These are phyloP conservation scores for Rhodosporidiobolus sp. DNA, from an alignment of 768 basidiomycete genomes.

Conservation along the genomic window DNA sequence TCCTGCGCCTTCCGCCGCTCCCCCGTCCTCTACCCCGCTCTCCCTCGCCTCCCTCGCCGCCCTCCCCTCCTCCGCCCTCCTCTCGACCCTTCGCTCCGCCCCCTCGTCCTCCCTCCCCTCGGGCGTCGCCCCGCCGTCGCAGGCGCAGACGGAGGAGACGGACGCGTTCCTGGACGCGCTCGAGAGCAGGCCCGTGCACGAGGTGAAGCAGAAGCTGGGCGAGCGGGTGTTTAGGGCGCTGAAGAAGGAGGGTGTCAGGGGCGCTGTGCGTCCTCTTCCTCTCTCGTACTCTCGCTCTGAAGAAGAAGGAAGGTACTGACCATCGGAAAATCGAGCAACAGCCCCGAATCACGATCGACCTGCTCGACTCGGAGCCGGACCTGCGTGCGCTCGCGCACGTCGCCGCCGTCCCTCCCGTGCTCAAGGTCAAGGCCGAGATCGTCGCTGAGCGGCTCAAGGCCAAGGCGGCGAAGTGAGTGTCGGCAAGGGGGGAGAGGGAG, in stretches of 20 bases:
- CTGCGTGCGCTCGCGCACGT: slow-evolving; percentile 76
- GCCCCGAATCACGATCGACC: slow-evolving; percentile 78
- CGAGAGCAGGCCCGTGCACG: slow-evolving; percentile 56
- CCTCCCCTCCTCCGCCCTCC: slow-evolving; percentile 71
- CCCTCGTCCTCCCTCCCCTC: slow-evolving; percentile 41
- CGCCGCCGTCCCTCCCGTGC: slow-evolving; percentile 74
- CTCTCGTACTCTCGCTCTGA: too few species aligned
- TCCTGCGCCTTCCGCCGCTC: neutral
- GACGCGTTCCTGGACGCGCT: slow-evolving; percentile 67
- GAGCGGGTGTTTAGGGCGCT: slow-evolving; percentile 46
- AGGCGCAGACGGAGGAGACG: slow-evolving; percentile 54
- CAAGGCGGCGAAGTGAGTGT: neutral
- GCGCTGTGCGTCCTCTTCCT: slow-evolving; percentile 53
- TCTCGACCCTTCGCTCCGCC: slow-evolving; percentile 61
- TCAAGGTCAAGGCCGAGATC: slow-evolving; percentile 66
- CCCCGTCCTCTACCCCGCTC: slow-evolving; percentile 11
- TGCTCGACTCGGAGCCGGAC: slow-evolving; percentile 75
- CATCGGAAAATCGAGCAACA: slow-evolving; percentile 43
- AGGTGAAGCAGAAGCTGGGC: slow-evolving; percentile 72
- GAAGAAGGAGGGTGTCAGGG: slow-evolving; percentile 70
- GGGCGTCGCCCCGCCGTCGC: neutral
- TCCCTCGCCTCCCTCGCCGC: slow-evolving; percentile 69
- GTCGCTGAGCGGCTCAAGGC: neutral
- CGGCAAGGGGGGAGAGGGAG: neutral
- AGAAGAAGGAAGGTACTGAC: too few species aligned